Evolutionary conservation across 495 filamentous ascomycete genomes (phyloP).

Genomic region (Trypethelium eluteriae): DNA sequence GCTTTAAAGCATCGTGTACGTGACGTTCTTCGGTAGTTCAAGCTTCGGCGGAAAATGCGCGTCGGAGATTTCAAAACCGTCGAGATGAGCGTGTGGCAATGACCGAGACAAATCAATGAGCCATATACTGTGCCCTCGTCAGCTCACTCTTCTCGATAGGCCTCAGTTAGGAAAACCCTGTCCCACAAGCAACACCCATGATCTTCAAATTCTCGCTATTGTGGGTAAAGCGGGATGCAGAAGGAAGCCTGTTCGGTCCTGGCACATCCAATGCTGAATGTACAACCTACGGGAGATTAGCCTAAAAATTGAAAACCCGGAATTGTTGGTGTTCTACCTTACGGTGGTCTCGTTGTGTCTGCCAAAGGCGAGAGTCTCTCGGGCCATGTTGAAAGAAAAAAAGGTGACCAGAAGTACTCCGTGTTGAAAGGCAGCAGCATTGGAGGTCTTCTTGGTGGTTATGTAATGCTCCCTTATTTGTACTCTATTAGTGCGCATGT

Average conservation of each 20-base stretch:
- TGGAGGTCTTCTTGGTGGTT: too few species aligned
- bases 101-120: slow-evolving; percentile 10
- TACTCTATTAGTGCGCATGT: too few species aligned
- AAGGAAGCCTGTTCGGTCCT: slow-evolving; percentile 15
- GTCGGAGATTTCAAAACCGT: slow-evolving; percentile 20
- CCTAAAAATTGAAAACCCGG: background rate
- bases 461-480: too few species aligned
- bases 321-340: background rate
- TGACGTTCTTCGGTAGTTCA: slow-evolving; percentile 17
- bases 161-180: background rate
- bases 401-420: background rate
- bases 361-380: background rate
- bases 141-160: background rate
- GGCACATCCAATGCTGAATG: slow-evolving; percentile 21
- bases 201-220: background rate
- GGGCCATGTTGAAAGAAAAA: background rate
- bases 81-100: slow-evolving; percentile 8
- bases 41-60: slow-evolving; percentile 13
- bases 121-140: background rate
- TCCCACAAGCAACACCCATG: background rate
- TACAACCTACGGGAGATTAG: slow-evolving; percentile 3
- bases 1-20: slow-evolving; percentile 5
- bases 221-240: slow-evolving; percentile 11
- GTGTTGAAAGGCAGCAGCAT: background rate
- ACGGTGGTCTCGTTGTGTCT: background rate